Base-by-base conservation (phyloP, 1,139 yeast species). In the Diutina ranongensis region DNA sequence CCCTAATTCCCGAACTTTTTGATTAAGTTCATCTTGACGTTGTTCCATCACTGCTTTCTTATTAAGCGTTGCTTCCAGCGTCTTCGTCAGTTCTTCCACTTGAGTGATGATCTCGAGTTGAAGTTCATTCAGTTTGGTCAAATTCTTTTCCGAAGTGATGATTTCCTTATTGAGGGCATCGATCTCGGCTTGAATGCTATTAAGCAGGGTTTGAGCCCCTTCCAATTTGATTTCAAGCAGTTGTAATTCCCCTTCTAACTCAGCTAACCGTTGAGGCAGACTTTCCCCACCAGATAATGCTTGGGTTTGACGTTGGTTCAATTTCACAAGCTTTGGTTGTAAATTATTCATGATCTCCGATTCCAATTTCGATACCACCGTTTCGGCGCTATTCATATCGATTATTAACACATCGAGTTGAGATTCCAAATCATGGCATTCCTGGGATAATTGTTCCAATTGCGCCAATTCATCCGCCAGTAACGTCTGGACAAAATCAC, bases 1-100 rank as follows among this genome's bases (percentile, higher is more conserved):
- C 10, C 97, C 97, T 45, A 89, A 65, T 46, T 86, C 95, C 49
- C 94, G 72, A 44, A 88, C 83, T 55, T 78, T 83, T 50, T 74
- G 76, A 51, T 80, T 83, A 22, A 86, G 64, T 52, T 84, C 94
- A 46, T 83, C 86, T 51, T 85, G 74, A 52, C 95, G 74, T 45
- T 72, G 67, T 7, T 67, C 59, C 47, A 86, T 63, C 10, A 82
- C 63, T 1, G 85, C 70, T 53, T 82, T 83, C 55, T 77, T 82
- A 33, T 83, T 74, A 54, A 85, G 67, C 13, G 71, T 71, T 51
- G 74, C 32, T 13, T 25, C 42, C 13, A 25, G 25, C 1, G 12
- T 5, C 10, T 38, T 38, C 12, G 3, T 38, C 4, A 22, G 25
- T n/a, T 22, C 42, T 22, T 38, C 42, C 15, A 38, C 28, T 18